A percentile compares a stretch with the other conserved stretches of the same genome.
Evolutionary conservation across 352 stramenopile species (phyloP).

Genomic region (Globisporangium sylvaticum): DNA sequence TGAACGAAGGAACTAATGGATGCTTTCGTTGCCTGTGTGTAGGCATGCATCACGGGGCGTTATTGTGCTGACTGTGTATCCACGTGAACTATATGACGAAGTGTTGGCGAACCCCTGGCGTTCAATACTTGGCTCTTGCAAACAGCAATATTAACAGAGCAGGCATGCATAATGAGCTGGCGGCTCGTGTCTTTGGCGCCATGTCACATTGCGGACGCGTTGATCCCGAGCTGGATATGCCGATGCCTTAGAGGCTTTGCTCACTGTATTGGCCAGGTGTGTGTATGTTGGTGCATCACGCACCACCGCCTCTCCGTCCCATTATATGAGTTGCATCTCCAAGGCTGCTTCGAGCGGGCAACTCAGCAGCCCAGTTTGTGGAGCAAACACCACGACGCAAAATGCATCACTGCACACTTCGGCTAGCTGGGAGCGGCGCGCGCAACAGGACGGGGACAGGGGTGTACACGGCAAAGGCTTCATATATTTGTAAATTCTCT

Average conservation of each 20-base stretch:
- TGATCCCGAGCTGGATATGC: background rate
- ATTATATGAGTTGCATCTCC: too few species aligned
- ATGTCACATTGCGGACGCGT: background rate
- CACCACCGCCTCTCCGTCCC: too few species aligned
- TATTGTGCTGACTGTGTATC: background rate
- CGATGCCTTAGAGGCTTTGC: background rate
- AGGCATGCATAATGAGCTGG: background rate
- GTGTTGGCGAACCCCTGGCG: background rate
- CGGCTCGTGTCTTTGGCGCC: background rate
- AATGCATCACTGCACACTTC: too few species aligned
- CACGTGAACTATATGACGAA: too few species aligned
- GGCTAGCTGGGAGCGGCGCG: background rate
- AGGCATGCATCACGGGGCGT: background rate
- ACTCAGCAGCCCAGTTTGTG: too few species aligned
- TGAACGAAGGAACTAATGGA: background rate
- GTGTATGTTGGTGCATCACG: background rate
- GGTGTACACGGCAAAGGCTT: constrained; percentile 11
- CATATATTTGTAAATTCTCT: constrained; percentile 12
- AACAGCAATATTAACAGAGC: background rate
- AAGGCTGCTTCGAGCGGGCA: too few species aligned
- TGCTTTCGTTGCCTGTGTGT: background rate
- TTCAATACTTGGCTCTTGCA: background rate
- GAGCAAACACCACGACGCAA: too few species aligned
- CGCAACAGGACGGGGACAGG: background rate
- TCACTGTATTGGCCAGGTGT: background rate